Base-by-base conservation (phyloP, 495 filamentous ascomycete species). In the Astrothelium subdiscretum region DNA sequence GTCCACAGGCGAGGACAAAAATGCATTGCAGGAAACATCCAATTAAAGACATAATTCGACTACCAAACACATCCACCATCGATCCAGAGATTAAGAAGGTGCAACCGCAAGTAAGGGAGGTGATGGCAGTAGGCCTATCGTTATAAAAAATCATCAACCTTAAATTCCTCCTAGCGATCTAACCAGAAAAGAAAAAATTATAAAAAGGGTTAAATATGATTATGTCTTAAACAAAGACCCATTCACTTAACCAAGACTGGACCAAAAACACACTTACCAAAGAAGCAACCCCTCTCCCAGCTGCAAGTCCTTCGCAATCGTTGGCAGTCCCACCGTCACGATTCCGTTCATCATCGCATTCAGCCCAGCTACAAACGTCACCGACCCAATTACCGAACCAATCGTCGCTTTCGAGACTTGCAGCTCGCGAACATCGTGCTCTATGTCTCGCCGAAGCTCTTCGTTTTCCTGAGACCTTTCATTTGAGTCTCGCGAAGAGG, bases 21-120 rank as follows among this genome's bases (percentile, higher is more conserved):
- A 69, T 52, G 13, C 66, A 67, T 27, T 79, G 70, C 6, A 80
- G 59, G 24, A 77, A 68, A 31, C 67, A 71, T 22, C 80, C 81
- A 1, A 68, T 63, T 0, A 83, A 66, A 58, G 73, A 79, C 43
- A 80, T 71, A 6, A 57, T 64, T 15, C 75, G 61, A 13, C 62
- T 72, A 2, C 81, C 82, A 6, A 83, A 72, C 0, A 79, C 73
- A 67, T 83, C 80, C 0, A 79, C 72, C 22, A 83, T 67, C n/a
- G 80, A 72, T 2, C 81, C 81, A 2, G 72, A 72, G 10, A 81
- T 57, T 0, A 83, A 69, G 15, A 84, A 72, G 1, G 73, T 77
- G 63, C 72, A 77, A 51, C 78, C 75, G 40, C 72, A 70, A 8
- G 77, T 72, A 26, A 80, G 74, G 6, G 69, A 69, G 65, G 72